A percentile compares a stretch with the other conserved stretches of the same genome.
Evolutionary conservation across 2,329 filamentous ascomycete genomes (phyloP).

Genomic region (Fusarium cicatricum): DNA sequence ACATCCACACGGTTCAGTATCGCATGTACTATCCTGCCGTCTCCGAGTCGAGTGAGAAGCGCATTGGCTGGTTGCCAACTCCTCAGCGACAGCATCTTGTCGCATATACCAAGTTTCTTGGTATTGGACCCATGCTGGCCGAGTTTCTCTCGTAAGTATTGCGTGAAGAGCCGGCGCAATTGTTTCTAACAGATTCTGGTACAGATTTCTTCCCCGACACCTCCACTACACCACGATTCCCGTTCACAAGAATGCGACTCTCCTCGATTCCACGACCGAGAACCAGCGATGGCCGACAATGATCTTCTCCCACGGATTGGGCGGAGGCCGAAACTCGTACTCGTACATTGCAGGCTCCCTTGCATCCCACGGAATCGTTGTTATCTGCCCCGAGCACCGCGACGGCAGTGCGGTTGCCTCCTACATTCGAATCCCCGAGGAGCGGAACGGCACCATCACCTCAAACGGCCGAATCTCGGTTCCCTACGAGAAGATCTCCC

Average conservation of each 20-base stretch:
- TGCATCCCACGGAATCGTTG: constrained; percentile 81
- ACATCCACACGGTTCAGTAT: constrained; percentile 78
- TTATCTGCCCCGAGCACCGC: constrained; percentile 83
- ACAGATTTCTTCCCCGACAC: constrained; percentile 72
- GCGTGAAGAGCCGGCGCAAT: not conserved
- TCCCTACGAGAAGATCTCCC: constrained; percentile 64
- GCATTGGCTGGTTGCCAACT: constrained; percentile 78
- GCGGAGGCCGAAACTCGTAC: constrained; percentile 83
- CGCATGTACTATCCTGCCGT: constrained; percentile 82
- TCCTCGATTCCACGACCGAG: constrained; percentile 60
- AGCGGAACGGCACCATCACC: constrained; percentile 46
- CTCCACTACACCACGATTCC: constrained; percentile 79
- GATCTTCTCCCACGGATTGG: constrained; percentile 87
- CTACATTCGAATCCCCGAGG: constrained; percentile 69
- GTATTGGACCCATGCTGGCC: constrained; percentile 66
- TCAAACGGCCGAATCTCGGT: constrained; percentile 46
- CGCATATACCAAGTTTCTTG: constrained; percentile 80
- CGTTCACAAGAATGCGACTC: constrained; percentile 73
- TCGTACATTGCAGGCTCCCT: constrained; percentile 83
- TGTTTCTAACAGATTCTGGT: constrained; percentile 1
- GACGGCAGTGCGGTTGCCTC: constrained; percentile 83
- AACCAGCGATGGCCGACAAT: constrained; percentile 77
- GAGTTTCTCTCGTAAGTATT: constrained; percentile 66
- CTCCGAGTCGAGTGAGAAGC: constrained; percentile 60
- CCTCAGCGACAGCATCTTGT: constrained; percentile 79